Base-by-base conservation (phyloP, 768 basidiomycete species). In the Tricholoma matsutake region DNA sequence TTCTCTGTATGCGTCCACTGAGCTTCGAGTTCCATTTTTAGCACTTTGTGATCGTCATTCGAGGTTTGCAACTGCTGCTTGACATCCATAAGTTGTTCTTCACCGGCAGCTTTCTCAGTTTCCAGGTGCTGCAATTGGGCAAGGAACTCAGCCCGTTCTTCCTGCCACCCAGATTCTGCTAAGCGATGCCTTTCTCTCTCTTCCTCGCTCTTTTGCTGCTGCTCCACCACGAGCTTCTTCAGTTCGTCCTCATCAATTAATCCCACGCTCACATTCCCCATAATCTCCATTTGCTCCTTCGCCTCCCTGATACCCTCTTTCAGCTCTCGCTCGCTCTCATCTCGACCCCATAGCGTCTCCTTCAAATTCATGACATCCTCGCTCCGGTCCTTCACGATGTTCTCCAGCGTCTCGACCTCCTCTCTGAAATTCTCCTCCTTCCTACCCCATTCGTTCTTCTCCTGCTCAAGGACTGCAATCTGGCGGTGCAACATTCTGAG, bases 401-500 rank as follows among this genome's bases (percentile, higher is more conserved):
- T 76, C 63, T 85, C 82, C 14, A 86, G 75, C 22, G 77, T 78
- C 55, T 75, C 77, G 9, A 86, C 76, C 65, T 89, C 76, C 54
- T 73, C 75, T 64, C 69, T 72, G 64, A 83, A 63, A 49, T 61
- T 64, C 20, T 78, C 75, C 63, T 84, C 84, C 60, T 71, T 74
- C 64, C 70, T 75, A 61, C 71, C 68, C 72, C 78, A 74, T 1
- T 86, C 83, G 10, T 66, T 71, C 71, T 81, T 85, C 74, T 91
- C 90, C 45, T 83, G 75, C 67, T 92, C 88, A 37, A 96, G 78
- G n/a, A 83, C 80, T 7, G 83, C 82, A 63, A 98, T 93, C 69
- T 91, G 88, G 5, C 81, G 74, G 67, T 98, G 92, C 47, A 97
- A 80, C 74, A 86, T 86, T 49, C 91, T 80, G 68, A 98, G 77